Conservation (phyloP, 331 rosid species). For the Telfairia occidentalis region DNA sequence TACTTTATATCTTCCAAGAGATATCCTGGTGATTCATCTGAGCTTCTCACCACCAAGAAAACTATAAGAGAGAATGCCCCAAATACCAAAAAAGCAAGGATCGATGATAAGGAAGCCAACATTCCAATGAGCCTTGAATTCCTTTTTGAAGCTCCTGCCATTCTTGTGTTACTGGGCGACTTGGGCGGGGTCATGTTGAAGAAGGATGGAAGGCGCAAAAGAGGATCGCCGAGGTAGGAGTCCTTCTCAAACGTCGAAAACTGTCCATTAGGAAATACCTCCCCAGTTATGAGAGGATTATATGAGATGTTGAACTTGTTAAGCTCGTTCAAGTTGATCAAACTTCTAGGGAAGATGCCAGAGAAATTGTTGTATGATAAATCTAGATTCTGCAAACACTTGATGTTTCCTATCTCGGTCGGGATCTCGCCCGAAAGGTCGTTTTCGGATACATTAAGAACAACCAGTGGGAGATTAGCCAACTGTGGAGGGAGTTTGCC, state of each 20-base stretch:
- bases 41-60: constrained; percentile 31
- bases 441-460: constrained; percentile 52
- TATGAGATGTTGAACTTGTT: constrained; percentile 82
- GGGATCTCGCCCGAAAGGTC: constrained; percentile 76
- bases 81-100: constrained; percentile 33
- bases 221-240: constrained; percentile 62
- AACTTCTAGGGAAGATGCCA: constrained; percentile 59
- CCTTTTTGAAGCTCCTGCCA: constrained; percentile 6
- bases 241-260: constrained; percentile 51
- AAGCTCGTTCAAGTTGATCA: constrained; percentile 52
- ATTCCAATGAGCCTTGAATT: constrained; percentile 21
- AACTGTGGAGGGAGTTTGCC: constrained; percentile 66
- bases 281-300: constrained; percentile 58
- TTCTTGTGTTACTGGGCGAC: not conserved
- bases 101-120: constrained; percentile 25
- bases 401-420: constrained; percentile 34
- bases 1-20: constrained; percentile 34
- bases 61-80: constrained; percentile 38
- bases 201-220: constrained; percentile 43
- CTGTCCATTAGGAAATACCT: constrained; percentile 45
- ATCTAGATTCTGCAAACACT: constrained; percentile 65
- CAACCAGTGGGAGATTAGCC: constrained; percentile 47
- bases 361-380: constrained; percentile 77
- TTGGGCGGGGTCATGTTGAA: constrained; percentile 15
- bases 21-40: constrained; percentile 28